These are phyloP conservation scores for Alloascoidea hylecoeti DNA, from an alignment of 805 yeast genomes.

Conservation along the genomic window DNA sequence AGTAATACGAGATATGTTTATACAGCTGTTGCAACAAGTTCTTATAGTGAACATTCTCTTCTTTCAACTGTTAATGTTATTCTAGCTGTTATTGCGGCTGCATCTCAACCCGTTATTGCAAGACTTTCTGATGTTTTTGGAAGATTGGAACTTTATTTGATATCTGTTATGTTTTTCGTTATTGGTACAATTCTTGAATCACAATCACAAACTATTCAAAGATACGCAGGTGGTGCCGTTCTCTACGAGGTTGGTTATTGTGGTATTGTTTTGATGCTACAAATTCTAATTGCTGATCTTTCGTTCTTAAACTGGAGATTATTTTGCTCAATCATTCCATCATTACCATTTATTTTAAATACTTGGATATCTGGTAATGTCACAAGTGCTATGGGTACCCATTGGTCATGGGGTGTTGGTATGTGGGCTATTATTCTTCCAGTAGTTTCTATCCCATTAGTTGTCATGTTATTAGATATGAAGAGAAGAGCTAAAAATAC, in stretches of 20 bases:
- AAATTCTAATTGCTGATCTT: slow-evolving; percentile 40
- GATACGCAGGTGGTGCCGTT: slow-evolving; percentile 43
- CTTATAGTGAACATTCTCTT: slow-evolving; percentile 32
- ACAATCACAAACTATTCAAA: slow-evolving; percentile 33
- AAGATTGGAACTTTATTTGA: slow-evolving; percentile 27
- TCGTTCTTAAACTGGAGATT: slow-evolving; percentile 52
- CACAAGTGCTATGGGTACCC: slow-evolving; percentile 3
- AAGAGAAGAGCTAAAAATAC: slow-evolving; percentile 29
- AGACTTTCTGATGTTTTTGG: slow-evolving; percentile 41
- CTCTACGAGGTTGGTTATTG: slow-evolving; percentile 31
- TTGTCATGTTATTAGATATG: slow-evolving; percentile 38
- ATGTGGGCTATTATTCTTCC: slow-evolving; percentile 61
- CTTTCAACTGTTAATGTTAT: slow-evolving; percentile 36
- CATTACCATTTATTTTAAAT: slow-evolving; percentile 48
- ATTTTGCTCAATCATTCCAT: slow-evolving; percentile 38
- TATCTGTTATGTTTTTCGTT: slow-evolving; percentile 31
- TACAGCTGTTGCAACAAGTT: slow-evolving; percentile 32
- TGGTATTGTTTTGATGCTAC: slow-evolving; percentile 36
- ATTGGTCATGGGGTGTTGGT: slow-evolving; percentile 49
- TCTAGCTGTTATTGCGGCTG: slow-evolving; percentile 38
- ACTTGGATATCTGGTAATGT: slow-evolving; percentile 54
- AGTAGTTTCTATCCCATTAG: slow-evolving; percentile 34
- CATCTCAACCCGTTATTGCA: slow-evolving; percentile 39
- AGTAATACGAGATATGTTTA: slow-evolving; percentile 38
- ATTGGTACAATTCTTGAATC: slow-evolving; percentile 42